These are phyloP conservation scores for Euryodendron excelsum DNA, from an alignment of 148 eudicot genomes.

Conservation along the genomic window DNA sequence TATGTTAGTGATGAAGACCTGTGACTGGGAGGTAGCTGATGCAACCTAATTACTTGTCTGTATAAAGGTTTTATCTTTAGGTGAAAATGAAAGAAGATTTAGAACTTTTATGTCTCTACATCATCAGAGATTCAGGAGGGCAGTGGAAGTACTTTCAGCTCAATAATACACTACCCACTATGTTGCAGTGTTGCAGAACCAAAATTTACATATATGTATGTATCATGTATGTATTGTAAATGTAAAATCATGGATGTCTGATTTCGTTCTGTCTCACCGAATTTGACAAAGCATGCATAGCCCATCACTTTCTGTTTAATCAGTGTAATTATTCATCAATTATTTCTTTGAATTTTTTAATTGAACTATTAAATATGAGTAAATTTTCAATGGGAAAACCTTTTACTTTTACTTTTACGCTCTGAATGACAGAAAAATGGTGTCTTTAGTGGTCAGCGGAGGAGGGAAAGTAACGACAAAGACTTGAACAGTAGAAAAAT, in stretches of 20 bases:
- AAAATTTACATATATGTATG: not conserved
- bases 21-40: not conserved
- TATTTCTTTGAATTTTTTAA: not conserved
- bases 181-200: too few relatives aligned
- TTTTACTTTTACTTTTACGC: not conserved
- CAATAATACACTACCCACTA: too few relatives aligned
- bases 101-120: not conserved
- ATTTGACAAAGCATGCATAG: too few relatives aligned
- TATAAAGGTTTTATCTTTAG: not conserved
- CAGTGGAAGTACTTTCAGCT: too few relatives aligned
- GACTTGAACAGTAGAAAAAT: not conserved
- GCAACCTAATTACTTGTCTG: not conserved
- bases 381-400: not conserved
- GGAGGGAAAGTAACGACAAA: not conserved
- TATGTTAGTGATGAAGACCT: not conserved
- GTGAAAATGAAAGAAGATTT: conserved; percentile 3
- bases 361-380: not conserved
- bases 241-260: too few relatives aligned
- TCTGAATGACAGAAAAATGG: not conserved
- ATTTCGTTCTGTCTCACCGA: too few relatives aligned
- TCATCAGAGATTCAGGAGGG: not conserved
- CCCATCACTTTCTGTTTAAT: too few relatives aligned
- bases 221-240: too few relatives aligned
- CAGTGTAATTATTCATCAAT: not conserved
- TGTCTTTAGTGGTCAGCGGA: not conserved